Evolutionary conservation across 371 early-diverging fungal genomes (phyloP).

Genomic region (Paramicrosporidium saccamoebae): DNA sequence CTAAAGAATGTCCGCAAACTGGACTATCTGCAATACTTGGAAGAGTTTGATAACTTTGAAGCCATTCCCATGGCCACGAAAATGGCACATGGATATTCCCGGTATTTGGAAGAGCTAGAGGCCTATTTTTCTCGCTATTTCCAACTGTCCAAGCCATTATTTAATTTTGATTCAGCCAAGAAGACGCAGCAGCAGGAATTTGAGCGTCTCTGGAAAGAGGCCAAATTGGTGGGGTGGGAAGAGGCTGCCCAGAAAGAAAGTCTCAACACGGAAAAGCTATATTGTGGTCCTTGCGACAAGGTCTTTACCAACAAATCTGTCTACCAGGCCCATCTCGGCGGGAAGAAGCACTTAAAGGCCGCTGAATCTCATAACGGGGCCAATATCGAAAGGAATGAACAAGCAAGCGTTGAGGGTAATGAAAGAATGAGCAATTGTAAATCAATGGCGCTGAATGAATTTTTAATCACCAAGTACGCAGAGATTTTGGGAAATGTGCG

Average conservation of each 20-base stretch:
- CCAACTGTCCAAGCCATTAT: slow-evolving; percentile 34
- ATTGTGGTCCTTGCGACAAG: slow-evolving; percentile 12
- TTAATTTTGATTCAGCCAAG: slow-evolving; percentile 16
- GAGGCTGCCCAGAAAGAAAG: slow-evolving; percentile 7
- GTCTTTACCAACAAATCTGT: slow-evolving; percentile 51
- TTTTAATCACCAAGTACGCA: slow-evolving; percentile 16
- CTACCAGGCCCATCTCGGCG: slow-evolving; percentile 42
- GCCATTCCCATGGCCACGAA: slow-evolving; percentile 22
- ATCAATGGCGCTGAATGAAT: slow-evolving; percentile 10
- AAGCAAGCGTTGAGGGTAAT: slow-evolving; percentile 9
- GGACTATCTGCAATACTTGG: slow-evolving; percentile 43
- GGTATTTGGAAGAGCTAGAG: slow-evolving; percentile 22
- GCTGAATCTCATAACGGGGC: slow-evolving; percentile 11
- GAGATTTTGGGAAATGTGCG: slow-evolving; percentile 16
- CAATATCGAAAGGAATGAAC: slow-evolving; percentile 1
- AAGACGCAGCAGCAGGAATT: slow-evolving; percentile 14
- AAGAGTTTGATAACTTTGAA: slow-evolving; percentile 21
- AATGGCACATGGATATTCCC: slow-evolving; percentile 6
- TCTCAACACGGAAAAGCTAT: slow-evolving; percentile 7
- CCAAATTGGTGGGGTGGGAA: slow-evolving; percentile 24
- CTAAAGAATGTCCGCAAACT: slow-evolving; percentile 27
- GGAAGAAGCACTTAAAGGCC: slow-evolving; percentile 63
- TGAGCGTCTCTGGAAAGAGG: slow-evolving; percentile 16
- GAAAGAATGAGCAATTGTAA: slow-evolving; percentile 11
- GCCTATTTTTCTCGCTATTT: slow-evolving; percentile 40